These are phyloP conservation scores for Vinca major DNA, from an alignment of 305 asterid genomes.

Conservation along the genomic window DNA sequence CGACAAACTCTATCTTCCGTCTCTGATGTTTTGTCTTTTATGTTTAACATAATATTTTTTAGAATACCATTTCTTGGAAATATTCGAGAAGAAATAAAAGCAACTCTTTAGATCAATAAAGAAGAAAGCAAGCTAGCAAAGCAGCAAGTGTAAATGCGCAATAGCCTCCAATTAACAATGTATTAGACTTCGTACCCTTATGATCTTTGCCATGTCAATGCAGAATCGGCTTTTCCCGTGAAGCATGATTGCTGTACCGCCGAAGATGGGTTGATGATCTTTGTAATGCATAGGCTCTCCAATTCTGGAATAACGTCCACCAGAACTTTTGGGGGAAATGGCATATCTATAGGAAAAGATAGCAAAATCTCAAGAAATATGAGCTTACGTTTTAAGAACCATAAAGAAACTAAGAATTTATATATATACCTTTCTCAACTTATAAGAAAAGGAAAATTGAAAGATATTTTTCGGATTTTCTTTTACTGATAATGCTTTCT, in stretches of 20 bases:
- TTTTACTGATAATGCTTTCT: neutral
- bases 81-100: neutral
- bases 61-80: neutral
- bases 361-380: constrained; percentile 13
- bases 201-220: constrained; percentile 42
- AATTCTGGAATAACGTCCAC: constrained; percentile 26
- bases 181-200: constrained; percentile 41
- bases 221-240: constrained; percentile 56
- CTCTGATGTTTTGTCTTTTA: no score
- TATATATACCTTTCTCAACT: neutral
- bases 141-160: neutral
- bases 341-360: constrained; percentile 39
- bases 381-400: constrained; percentile 6
- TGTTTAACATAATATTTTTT: no score
- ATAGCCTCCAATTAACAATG: constrained; percentile 5
- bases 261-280: constrained; percentile 38
- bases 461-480: neutral
- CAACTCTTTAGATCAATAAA: neutral
- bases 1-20: no score
- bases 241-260: constrained; percentile 55
- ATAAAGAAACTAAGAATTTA: constrained; percentile 6
- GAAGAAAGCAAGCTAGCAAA: neutral
- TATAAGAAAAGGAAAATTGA: neutral
- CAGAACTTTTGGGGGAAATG: constrained; percentile 40
- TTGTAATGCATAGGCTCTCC: constrained; percentile 28